Conservation (phyloP, 139 green algal genomes). For the Diplosphaera chodatii region DNA sequence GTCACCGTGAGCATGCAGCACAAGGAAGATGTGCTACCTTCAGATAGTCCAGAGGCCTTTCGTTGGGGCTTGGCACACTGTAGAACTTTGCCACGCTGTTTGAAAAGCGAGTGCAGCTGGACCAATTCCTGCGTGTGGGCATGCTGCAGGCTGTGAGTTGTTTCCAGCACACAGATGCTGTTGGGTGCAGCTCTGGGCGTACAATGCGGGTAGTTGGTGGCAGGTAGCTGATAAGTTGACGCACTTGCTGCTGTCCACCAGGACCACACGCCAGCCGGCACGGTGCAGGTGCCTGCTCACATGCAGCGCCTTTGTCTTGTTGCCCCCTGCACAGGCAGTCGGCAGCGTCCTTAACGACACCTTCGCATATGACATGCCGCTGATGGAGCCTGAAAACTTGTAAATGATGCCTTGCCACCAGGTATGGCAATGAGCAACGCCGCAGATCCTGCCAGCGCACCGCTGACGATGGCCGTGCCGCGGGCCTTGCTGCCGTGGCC, state of each 20-base stretch:
- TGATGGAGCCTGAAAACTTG: too few species aligned
- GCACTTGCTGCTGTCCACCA: conserved; percentile 19
- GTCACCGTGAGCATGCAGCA: too few species aligned
- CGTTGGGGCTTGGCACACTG: conserved; percentile 6
- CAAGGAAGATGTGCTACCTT: conserved; percentile 1
- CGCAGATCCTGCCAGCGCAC: too few species aligned
- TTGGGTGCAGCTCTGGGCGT: too few species aligned
- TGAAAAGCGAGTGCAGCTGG: conserved; percentile 7
- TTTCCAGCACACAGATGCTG: too few species aligned
- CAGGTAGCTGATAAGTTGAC: too few species aligned
- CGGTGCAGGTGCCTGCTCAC: conserved; percentile 21
- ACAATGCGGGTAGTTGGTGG: too few species aligned
- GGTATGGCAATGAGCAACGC: too few species aligned
- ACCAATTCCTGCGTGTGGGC: conserved; percentile 1
- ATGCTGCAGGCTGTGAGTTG: too few species aligned
- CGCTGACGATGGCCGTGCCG: not conserved
- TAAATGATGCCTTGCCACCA: too few species aligned
- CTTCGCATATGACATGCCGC: too few species aligned
- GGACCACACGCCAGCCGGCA: conserved; percentile 23
- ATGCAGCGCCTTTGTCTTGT: conserved; percentile 21
- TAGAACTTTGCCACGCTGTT: conserved; percentile 11
- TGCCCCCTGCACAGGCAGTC: conserved; percentile 14
- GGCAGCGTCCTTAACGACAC: too few species aligned
- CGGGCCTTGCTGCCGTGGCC: not conserved
- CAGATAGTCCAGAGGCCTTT: not conserved